Conservation (phyloP, 768 basidiomycete species). For the Phylloporus sp. region DNA sequence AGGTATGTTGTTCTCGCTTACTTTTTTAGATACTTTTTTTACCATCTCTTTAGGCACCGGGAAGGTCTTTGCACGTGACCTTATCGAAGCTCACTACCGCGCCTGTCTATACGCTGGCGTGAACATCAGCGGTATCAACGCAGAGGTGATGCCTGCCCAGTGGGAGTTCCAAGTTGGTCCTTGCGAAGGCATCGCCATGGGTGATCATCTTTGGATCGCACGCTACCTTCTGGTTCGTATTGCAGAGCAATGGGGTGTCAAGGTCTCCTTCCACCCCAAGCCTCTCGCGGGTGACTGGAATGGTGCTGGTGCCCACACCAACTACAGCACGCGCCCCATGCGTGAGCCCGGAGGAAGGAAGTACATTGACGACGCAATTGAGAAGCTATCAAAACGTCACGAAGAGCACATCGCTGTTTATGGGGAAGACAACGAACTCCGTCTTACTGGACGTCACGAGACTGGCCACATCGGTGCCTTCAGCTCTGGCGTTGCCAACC, state of each 20-base stretch:
- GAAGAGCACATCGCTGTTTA: constrained; percentile 96
- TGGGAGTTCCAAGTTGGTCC: constrained; percentile 99
- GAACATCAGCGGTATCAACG: constrained; percentile 99
- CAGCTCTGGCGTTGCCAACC: constrained; percentile 94
- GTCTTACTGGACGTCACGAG: constrained; percentile 96
- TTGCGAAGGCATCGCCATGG: constrained; percentile 96
- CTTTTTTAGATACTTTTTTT: constrained; percentile 1
- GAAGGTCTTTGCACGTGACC: constrained; percentile 97
- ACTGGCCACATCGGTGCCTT: constrained; percentile 91
- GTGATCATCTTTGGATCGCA: constrained; percentile 99
- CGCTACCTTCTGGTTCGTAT: constrained; percentile 94
- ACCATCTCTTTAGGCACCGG: constrained; percentile 64
- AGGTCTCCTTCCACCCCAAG: constrained; percentile 99
- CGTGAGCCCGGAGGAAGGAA: constrained; percentile 93
- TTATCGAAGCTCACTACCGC: constrained; percentile 98
- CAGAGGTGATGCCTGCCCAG: constrained; percentile 99
- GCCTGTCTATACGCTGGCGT: constrained; percentile 93
- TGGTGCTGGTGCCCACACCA: constrained; percentile 98
- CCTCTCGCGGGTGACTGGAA: constrained; percentile 98
- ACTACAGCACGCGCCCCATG: constrained; percentile 94
- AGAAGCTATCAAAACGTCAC: constrained; percentile 88
- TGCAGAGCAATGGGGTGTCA: constrained; percentile 96
- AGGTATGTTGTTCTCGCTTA: constrained; percentile 44
- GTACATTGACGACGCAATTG: constrained; percentile 86
- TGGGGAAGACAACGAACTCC: constrained; percentile 95